A percentile compares a stretch with the other conserved stretches of the same genome.
Conservation (phyloP, 2,329 filamentous ascomycete genomes). For the Beauveria medogensis region DNA sequence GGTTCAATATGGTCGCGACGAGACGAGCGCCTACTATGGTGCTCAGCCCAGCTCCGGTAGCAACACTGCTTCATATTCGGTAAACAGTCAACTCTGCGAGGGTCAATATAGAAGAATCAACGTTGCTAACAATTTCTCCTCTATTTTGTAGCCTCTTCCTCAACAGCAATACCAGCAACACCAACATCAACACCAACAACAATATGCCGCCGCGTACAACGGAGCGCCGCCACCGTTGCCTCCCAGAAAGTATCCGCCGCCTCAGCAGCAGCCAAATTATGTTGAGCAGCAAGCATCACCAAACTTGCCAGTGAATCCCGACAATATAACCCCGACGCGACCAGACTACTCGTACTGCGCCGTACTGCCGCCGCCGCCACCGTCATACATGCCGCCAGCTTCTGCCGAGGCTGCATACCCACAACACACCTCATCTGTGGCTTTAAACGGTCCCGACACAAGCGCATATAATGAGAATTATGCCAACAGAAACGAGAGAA, state of each 20-base stretch:
- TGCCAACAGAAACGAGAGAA: neutral
- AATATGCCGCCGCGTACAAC: neutral
- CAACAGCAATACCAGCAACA: neutral
- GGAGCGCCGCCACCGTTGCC: neutral
- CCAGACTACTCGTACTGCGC: conserved; percentile 1
- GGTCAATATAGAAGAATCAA: neutral
- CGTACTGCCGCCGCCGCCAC: conserved; percentile 2
- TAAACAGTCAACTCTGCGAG: neutral
- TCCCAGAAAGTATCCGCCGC: conserved; percentile 1
- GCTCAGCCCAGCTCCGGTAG: neutral
- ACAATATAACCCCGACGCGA: neutral
- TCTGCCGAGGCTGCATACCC: neutral
- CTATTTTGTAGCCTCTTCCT: neutral
- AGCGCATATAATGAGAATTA: neutral
- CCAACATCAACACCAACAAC: neutral
- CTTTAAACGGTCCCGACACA: neutral
- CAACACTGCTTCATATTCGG: neutral
- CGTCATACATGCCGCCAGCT: neutral
- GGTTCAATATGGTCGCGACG: neutral
- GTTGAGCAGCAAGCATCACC: neutral
- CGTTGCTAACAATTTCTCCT: neutral
- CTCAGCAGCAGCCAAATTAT: neutral
- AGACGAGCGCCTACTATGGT: neutral
- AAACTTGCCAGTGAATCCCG: neutral
- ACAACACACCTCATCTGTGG: neutral